Evolutionary conservation across 1,284 basidiomycete species (phyloP).

Genomic region (Athelia psychrophila): DNA sequence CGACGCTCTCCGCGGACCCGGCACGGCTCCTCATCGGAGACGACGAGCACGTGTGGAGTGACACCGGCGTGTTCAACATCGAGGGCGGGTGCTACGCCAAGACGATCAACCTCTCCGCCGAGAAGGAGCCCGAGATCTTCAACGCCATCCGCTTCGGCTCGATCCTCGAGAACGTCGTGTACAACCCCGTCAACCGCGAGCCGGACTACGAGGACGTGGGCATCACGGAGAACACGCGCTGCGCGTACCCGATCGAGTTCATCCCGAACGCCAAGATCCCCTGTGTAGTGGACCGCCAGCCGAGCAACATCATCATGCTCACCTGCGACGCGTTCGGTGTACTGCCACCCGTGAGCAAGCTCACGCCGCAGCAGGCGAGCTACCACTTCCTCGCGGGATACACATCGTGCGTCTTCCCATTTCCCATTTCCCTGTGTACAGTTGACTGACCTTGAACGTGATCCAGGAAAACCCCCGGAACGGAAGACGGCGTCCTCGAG

Average conservation of each 20-base stretch:
- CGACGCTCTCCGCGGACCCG: constrained; percentile 93
- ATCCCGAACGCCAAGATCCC: constrained; percentile 96
- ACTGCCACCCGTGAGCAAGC: constrained; percentile 91
- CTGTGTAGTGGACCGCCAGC: constrained; percentile 81
- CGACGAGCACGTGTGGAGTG: constrained; percentile 98
- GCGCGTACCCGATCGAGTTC: constrained; percentile 96
- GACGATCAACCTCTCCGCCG: constrained; percentile 92
- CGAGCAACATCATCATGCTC: constrained; percentile 96
- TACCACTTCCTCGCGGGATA: constrained; percentile 98
- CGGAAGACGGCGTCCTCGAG: constrained; percentile 97
- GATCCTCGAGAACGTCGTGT: constrained; percentile 99
- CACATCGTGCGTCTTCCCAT: constrained; percentile 75
- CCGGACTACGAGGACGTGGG: constrained; percentile 96
- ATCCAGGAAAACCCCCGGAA: constrained; percentile 93
- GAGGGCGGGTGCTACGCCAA: constrained; percentile 99
- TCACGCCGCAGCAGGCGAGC: constrained; percentile 93
- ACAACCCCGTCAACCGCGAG: constrained; percentile 82
- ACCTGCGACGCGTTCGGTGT: constrained; percentile 99
- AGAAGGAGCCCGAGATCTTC: constrained; percentile 98
- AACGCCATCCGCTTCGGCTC: constrained; percentile 94
- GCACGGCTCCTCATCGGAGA: constrained; percentile 91
- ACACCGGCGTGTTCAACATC: constrained; percentile 99
- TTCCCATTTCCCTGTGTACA: constrained; percentile 4
- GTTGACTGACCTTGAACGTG: constrained; percentile 1
- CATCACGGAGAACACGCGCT: constrained; percentile 99